Conservation (phyloP, 495 filamentous ascomycete species). For the Talaromyces ruber region DNA sequence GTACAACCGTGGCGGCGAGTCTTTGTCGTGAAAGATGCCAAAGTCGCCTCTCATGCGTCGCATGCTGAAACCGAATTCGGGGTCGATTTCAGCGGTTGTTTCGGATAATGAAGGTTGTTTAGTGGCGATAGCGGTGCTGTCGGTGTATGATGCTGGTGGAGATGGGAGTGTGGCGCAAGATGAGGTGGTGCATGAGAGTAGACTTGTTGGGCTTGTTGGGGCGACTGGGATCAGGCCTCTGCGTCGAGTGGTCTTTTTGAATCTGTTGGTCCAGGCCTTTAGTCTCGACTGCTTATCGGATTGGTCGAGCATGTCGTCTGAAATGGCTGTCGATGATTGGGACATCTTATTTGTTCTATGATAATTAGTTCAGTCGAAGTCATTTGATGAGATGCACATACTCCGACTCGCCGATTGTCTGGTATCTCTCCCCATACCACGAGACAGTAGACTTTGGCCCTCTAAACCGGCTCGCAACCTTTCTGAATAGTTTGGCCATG, state of each 20-base stretch:
- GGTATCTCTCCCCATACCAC: background rate
- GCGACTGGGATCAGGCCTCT: background rate
- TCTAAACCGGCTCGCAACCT: background rate
- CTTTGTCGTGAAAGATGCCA: background rate
- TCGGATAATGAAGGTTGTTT: background rate
- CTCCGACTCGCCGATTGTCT: background rate
- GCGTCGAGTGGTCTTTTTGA: background rate
- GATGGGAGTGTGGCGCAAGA: background rate
- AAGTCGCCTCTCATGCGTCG: background rate
- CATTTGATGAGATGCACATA: background rate
- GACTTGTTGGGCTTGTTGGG: background rate
- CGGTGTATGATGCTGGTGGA: background rate
- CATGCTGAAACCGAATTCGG: background rate
- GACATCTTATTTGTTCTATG: background rate
- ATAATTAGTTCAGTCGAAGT: background rate
- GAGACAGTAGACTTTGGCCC: background rate
- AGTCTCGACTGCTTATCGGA: background rate
- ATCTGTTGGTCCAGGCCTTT: background rate
- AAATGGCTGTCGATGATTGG: background rate
- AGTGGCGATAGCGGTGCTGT: background rate
- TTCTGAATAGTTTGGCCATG: slow-evolving; percentile 1
- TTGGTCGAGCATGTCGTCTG: background rate
- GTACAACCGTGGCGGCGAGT: background rate
- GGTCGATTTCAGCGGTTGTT: background rate
- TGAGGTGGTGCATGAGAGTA: background rate